Evolutionary conservation across 2,329 filamentous ascomycete genomes (phyloP).

Genomic region (Tolypocladium tundrense): DNA sequence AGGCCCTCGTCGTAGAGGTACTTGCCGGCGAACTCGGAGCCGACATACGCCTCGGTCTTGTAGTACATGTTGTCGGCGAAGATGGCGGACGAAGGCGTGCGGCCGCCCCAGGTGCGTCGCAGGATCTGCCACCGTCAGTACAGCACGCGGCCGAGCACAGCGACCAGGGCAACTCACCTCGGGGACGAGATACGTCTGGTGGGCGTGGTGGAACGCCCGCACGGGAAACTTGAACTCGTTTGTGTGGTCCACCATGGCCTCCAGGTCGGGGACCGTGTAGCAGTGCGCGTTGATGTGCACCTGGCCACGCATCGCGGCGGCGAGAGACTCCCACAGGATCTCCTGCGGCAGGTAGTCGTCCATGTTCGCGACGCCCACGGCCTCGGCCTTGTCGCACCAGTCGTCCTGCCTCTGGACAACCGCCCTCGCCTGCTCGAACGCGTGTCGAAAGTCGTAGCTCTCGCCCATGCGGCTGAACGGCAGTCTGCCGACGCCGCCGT

Average conservation of each 20-base stretch:
- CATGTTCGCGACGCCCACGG: conserved; percentile 38
- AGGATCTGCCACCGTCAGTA: conserved; percentile 28
- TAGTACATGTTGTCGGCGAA: conserved; percentile 68
- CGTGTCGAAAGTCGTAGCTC: conserved; percentile 58
- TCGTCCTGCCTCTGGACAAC: conserved; percentile 53
- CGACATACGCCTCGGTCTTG: conserved; percentile 56
- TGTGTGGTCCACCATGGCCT: conserved; percentile 59
- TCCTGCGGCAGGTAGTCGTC: conserved; percentile 50
- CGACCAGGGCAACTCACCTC: conserved; percentile 32
- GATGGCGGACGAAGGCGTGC: conserved; percentile 46
- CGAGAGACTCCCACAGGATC: conserved; percentile 52
- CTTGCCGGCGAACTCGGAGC: conserved; percentile 56
- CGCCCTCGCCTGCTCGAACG: conserved; percentile 51
- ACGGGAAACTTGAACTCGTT: conserved; percentile 62
- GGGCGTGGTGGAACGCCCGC: conserved; percentile 60
- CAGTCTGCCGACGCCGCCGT: conserved; percentile 42
- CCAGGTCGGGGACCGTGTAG: conserved; percentile 59
- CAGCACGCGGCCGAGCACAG: accelerated
- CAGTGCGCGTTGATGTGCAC: conserved; percentile 63
- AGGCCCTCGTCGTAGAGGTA: conserved; percentile 54
- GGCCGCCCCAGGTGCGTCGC: conserved; percentile 44
- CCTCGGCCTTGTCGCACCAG: conserved; percentile 51
- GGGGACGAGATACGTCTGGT: conserved; percentile 55
- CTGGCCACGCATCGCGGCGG: conserved; percentile 54
- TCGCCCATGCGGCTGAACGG: conserved; percentile 56